phyloP scores from a whole-genome alignment of 78 protist genomes.

The Dictyostelium intermedium region DNA sequence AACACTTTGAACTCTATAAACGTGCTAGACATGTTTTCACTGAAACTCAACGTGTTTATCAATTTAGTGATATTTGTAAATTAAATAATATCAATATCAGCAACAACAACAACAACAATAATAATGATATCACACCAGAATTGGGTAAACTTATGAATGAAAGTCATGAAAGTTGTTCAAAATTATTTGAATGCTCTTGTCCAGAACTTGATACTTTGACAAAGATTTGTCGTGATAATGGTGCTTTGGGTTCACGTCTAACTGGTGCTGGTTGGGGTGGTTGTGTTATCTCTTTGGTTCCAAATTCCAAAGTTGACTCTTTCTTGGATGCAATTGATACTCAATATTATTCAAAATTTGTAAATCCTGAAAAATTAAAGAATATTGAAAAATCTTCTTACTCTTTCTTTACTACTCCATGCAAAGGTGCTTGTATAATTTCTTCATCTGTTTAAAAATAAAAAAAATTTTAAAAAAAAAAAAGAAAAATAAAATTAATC shows the following conservation, averaged over 20 bases:
- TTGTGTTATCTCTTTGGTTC: constrained; percentile 45
- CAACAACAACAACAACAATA: not conserved
- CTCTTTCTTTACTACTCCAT: constrained; percentile 33
- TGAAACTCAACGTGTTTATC: constrained; percentile 62
- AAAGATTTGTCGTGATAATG: constrained; percentile 7
- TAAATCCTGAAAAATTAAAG: not conserved
- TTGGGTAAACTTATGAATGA: constrained; percentile 65
- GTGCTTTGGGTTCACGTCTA: constrained; percentile 65
- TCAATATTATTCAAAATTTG: not conserved
- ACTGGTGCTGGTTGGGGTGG: constrained; percentile 87
- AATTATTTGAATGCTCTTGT: constrained; percentile 66
- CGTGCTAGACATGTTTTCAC: constrained; percentile 73
- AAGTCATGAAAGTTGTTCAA: constrained; percentile 38
- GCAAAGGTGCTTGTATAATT: constrained; percentile 43
- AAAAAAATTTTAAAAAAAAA: not conserved
- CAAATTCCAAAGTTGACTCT: not conserved
- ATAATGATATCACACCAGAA: not conserved
- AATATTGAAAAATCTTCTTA: constrained; percentile 9
- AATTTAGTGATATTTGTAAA: constrained; percentile 32
- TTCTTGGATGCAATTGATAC: constrained; percentile 1
- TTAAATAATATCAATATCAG: not conserved
- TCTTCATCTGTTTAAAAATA: not conserved
- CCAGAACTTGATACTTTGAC: constrained; percentile 73
- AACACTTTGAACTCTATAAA: constrained; percentile 27
- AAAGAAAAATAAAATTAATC: not conserved